Percentiles rank a stretch among this genome's conserved stretches.
These are phyloP conservation scores for Nicotiana sylvestris DNA, from an alignment of 257 asterid genomes.

Conservation along the genomic window DNA sequence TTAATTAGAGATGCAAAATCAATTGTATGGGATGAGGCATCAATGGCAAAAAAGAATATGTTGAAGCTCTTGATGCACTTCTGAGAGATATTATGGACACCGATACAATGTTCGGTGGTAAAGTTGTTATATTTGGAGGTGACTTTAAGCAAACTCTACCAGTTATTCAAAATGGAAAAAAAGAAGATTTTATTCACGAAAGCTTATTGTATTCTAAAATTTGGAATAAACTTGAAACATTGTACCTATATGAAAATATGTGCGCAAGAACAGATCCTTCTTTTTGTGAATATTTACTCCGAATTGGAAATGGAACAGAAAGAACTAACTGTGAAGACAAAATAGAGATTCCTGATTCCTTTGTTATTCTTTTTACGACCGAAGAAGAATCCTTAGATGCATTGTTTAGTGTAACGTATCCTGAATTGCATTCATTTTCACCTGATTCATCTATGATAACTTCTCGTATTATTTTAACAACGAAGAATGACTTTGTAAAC, in stretches of 20 bases:
- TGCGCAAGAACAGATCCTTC: too few relatives aligned
- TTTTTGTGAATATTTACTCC: not conserved
- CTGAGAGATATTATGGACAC: not conserved
- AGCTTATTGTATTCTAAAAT: too few relatives aligned
- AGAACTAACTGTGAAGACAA: not conserved
- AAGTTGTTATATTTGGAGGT: too few relatives aligned
- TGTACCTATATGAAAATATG: too few relatives aligned
- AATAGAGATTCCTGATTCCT: not conserved
- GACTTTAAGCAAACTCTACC: too few relatives aligned
- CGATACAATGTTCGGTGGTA: not conserved
- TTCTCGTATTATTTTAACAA: not conserved
- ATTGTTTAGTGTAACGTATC: not conserved
- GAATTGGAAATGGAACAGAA: not conserved
- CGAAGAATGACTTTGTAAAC: not conserved
- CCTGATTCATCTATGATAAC: not conserved
- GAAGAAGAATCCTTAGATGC: not conserved
- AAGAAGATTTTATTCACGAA: not conserved
- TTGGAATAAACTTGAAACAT: too few relatives aligned
- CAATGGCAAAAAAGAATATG: too few relatives aligned
- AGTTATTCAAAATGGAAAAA: not conserved
- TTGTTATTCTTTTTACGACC: not conserved
- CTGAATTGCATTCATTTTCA: not conserved
- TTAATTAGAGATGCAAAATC: too few relatives aligned
- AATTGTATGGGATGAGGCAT: too few relatives aligned
- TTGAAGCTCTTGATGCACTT: not conserved